These are phyloP conservation scores for Penicillium sp. DNA, from an alignment of 2,329 filamentous ascomycete species.

Conservation along the genomic window DNA sequence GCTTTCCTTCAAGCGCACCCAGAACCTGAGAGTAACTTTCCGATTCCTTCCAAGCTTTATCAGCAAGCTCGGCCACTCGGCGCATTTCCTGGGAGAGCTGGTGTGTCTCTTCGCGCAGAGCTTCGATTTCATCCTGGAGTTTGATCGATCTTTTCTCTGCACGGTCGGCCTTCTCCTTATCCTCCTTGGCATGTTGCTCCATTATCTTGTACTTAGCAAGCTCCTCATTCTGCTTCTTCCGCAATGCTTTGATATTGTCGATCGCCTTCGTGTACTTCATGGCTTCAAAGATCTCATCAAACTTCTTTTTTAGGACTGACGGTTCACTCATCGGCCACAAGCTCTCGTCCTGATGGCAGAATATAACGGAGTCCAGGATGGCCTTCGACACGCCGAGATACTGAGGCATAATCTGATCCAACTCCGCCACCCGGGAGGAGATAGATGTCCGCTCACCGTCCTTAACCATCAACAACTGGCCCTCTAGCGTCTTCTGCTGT, in stretches of 20 bases:
- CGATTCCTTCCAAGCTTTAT: conserved; percentile 62
- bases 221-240: conserved; percentile 72
- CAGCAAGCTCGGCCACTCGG: conserved; percentile 43
- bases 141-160: conserved; percentile 56
- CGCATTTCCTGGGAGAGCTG: conserved; percentile 45
- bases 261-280: conserved; percentile 95
- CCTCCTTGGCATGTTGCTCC: conserved; percentile 67
- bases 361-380: conserved; percentile 88
- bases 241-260: conserved; percentile 78
- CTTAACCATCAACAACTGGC: conserved; percentile 63
- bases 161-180: conserved; percentile 74
- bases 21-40: conserved; percentile 67
- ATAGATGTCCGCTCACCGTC: conserved; percentile 70
- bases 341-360: conserved; percentile 97
- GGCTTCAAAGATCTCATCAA: conserved; percentile 96
- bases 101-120: conserved; percentile 53
- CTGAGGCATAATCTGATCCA: conserved; percentile 74
- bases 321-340: conserved; percentile 94
- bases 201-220: conserved; percentile 65
- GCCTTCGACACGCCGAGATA: conserved; percentile 83
- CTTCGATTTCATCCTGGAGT: conserved; percentile 54
- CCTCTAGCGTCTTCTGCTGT: conserved; percentile 75
- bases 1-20: conserved; percentile 65
- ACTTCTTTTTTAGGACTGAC: conserved; percentile 74
- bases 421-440: conserved; percentile 69